Evolutionary conservation across 192 early-diverging fungal species (phyloP), one percentile per base, ranked within the genome.

Genomic region (Coemansia sp.): DNA sequence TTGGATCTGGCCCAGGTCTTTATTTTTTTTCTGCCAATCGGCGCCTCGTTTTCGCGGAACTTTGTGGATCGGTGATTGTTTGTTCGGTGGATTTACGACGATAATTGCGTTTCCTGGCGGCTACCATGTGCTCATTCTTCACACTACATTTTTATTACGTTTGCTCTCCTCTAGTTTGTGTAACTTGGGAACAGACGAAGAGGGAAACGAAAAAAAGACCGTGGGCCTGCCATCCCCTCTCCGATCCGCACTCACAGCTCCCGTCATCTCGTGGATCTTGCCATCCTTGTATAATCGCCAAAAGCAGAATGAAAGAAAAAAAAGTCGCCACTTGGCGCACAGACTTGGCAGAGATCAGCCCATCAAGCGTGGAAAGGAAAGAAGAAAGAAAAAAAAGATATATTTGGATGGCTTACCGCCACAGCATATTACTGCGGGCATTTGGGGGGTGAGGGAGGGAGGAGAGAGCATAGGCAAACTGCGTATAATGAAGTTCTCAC

Each of bases 401-500:
- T 32, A 32, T 31, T 17, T 32, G 14, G 51, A 54, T 31, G 51
- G 51, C 51, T 54, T 54, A 2, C 51, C 51, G 51, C 51, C 51
- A 54, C 51, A 29, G 4, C 25, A 31, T 31, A 54, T 54, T 54
- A 54, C 51, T 54, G 51, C 51, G 51, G 51, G 27, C 51, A 29
- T 31, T 54, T 27, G 51, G 15, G 51, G 15, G 15, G n/a, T n/a
- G n/a, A n/a, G n/a, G n/a, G n/a, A n/a, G n/a, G n/a, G n/a, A n/a
- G n/a, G n/a, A n/a, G n/a, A n/a, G 29, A 27, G 15, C 51, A 31
- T 35, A 45, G 42, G 19, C 14, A 54, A 49, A 54, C 29, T 31
- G 51, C 51, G 51, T 54, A 54, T 54, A 54, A 54, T 54, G 51
- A 54, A 32, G 51, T 54, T 54, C 51, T 54, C 51, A 31, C 51